Evolutionary conservation across 805 yeast species (phyloP).

Genomic region (Saturnispora saitoi): DNA sequence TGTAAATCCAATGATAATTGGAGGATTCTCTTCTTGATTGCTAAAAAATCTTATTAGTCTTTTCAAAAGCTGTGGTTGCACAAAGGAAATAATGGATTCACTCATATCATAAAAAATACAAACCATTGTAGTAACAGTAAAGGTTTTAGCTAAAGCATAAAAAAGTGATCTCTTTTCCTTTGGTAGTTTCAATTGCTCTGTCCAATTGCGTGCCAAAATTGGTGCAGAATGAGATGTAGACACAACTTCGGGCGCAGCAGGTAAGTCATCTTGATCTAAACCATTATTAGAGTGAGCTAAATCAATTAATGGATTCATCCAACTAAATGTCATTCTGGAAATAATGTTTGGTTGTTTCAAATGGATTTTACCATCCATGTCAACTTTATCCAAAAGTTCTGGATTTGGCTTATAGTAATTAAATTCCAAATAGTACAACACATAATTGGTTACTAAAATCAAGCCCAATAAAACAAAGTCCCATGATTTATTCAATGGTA

Average conservation of each 20-base stretch:
- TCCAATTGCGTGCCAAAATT: constrained; percentile 27
- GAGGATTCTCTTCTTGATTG: constrained; percentile 27
- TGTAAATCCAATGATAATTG: constrained; percentile 50
- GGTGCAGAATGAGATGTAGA: constrained; percentile 29
- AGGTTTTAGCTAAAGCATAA: constrained; percentile 30
- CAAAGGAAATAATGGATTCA: constrained; percentile 33
- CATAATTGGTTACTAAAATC: constrained; percentile 24
- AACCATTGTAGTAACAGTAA: constrained; percentile 29
- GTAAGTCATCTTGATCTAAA: constrained; percentile 32
- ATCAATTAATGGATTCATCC: constrained; percentile 85
- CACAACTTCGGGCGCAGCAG: constrained; percentile 33
- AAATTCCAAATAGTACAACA: constrained; percentile 34
- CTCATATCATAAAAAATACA: constrained; percentile 32
- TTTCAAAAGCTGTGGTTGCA: constrained; percentile 52
- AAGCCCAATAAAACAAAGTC: constrained; percentile 22
- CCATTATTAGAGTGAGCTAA: constrained; percentile 44
- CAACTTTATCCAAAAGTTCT: constrained; percentile 20
- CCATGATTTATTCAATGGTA: constrained; percentile 5
- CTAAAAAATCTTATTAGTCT: constrained; percentile 39
- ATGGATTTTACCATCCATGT: constrained; percentile 22
- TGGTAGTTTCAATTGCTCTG: constrained; percentile 14
- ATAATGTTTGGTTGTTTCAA: constrained; percentile 46
- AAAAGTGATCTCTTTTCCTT: constrained; percentile 23
- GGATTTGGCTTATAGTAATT: constrained; percentile 31
- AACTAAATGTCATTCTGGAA: constrained; percentile 68